Evolutionary conservation across 768 basidiomycete species (phyloP).

Genomic region (Russula vinacea): DNA sequence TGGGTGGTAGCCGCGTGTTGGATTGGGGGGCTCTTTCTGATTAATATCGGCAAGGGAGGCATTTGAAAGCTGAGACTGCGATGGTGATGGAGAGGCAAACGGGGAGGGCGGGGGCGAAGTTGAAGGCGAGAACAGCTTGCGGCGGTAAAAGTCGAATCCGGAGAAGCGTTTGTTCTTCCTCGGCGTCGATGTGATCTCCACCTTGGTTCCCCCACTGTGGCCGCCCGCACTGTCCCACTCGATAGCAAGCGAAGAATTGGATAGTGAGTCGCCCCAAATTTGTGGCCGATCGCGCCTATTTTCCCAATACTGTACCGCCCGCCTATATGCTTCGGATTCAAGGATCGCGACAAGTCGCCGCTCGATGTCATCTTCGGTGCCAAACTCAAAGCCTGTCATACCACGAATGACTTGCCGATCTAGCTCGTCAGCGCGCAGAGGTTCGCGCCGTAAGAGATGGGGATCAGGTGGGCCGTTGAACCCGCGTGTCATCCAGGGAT

Average conservation of each 20-base stretch:
- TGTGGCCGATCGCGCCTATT: conserved; percentile 47
- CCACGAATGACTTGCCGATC: conserved; percentile 81
- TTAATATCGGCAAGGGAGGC: conserved; percentile 43
- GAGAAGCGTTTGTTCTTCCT: conserved; percentile 86
- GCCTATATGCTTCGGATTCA: conserved; percentile 70
- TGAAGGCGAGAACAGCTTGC: conserved; percentile 71
- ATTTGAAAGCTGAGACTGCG: conserved; percentile 53
- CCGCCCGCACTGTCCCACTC: conserved; percentile 47
- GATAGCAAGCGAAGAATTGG: conserved; percentile 67
- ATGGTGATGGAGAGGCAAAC: conserved; percentile 57
- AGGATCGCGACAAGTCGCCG: conserved; percentile 67
- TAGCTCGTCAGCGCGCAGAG: conserved; percentile 83
- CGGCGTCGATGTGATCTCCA: conserved; percentile 31
- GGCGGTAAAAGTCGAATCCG: conserved; percentile 90
- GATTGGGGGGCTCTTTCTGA: conserved; percentile 60
- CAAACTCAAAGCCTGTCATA: conserved; percentile 98
- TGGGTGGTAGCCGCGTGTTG: conserved; percentile 91
- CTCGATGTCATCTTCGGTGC: conserved; percentile 82
- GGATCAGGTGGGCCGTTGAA: conserved; percentile 76
- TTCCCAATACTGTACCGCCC: conserved; percentile 77
- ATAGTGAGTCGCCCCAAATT: conserved; percentile 57
- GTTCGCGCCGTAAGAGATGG: conserved; percentile 85
- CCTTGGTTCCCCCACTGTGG: conserved; percentile 25
- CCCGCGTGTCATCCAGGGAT: conserved; percentile 92
- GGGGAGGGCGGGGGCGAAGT: conserved; percentile 52